Base-by-base conservation (phyloP, 2,329 filamentous ascomycete genomes). In the Domatiomyces globalis region DNA sequence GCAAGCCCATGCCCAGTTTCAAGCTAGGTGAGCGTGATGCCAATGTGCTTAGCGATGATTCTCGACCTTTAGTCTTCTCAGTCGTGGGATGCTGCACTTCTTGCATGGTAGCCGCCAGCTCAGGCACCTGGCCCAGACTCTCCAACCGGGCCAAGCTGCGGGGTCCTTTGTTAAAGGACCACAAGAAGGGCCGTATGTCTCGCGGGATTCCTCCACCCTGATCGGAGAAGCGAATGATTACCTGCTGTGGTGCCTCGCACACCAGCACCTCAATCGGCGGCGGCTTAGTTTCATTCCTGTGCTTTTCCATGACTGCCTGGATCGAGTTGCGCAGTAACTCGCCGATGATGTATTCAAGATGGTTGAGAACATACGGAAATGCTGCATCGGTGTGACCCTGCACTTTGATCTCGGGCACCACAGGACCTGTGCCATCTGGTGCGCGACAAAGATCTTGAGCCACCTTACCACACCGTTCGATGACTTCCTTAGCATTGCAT, bases 151-250 rank as follows among this genome's bases (percentile, higher is more conserved):
- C 78, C 58, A 83, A 75, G 53, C 81, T 85, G 36, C 87, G 80
- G 1, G 89, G 87, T 0, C 90, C 90, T 69, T 96, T 96, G 68
- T 83, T 88, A 66, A 98, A 98, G 22, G 88, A 94, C 92, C 94
- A 98, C 5, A 98, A 76, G 64, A 94, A 85, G 0, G 90, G 89
- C 19, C 95, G 72, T 53, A 90, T 80, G 44, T 92, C 86, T 47
- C 82, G 80, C 0, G 88, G 83, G 50, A 98, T 87, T 36, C 94
- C 92, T 55, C 94, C 92, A 47, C 90, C 92, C 65, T 88, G 88
- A 64, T 98, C 94, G 0, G 89, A 96, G 44, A 98, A 87, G 43
- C 92, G 81, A 67, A 98, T 89, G 57, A 95, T 95, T 62, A 96
- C 87, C 69, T 96, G 88, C 65, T 96, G 87, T 33, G 84, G 80